Conservation (phyloP, 1,284 basidiomycete genomes). For the Cutaneotrichosporon spelunceum region DNA sequence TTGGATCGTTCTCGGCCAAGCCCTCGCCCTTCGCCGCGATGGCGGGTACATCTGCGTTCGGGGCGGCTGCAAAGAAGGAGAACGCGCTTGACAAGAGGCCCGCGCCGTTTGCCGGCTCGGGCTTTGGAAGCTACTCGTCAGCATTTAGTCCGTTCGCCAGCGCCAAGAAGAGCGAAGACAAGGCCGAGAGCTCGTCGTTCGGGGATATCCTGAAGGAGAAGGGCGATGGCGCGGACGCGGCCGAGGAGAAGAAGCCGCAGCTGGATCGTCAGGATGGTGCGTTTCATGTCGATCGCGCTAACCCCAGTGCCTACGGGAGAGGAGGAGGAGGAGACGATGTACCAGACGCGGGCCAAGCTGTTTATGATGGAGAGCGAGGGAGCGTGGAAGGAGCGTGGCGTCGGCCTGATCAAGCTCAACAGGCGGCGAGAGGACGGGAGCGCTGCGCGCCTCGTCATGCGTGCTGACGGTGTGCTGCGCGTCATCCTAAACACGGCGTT, state of each 20-base stretch:
- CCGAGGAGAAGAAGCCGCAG: constrained; percentile 52
- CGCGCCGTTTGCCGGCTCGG: constrained; percentile 26
- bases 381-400: constrained; percentile 82
- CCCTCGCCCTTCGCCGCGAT: constrained; percentile 39
- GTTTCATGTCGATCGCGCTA: constrained; percentile 32
- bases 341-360: constrained; percentile 80
- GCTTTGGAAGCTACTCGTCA: constrained; percentile 42
- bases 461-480: constrained; percentile 85
- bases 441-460: constrained; percentile 83
- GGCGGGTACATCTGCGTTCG: constrained; percentile 4
- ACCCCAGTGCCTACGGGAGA: constrained; percentile 77
- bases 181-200: constrained; percentile 25
- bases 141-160: constrained; percentile 40
- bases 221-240: constrained; percentile 44
- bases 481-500: constrained; percentile 80
- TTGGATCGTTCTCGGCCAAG: constrained; percentile 58
- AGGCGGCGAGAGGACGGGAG: constrained; percentile 60
- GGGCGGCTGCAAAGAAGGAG: constrained; percentile 27
- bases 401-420: constrained; percentile 76
- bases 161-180: constrained; percentile 12
- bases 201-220: constrained; percentile 43
- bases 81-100: constrained; percentile 23
- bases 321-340: constrained; percentile 81
- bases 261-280: constrained; percentile 69
- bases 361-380: constrained; percentile 65